phyloP scores from a whole-genome alignment of 2,329 filamentous ascomycete species.

The Calonectria montana region DNA sequence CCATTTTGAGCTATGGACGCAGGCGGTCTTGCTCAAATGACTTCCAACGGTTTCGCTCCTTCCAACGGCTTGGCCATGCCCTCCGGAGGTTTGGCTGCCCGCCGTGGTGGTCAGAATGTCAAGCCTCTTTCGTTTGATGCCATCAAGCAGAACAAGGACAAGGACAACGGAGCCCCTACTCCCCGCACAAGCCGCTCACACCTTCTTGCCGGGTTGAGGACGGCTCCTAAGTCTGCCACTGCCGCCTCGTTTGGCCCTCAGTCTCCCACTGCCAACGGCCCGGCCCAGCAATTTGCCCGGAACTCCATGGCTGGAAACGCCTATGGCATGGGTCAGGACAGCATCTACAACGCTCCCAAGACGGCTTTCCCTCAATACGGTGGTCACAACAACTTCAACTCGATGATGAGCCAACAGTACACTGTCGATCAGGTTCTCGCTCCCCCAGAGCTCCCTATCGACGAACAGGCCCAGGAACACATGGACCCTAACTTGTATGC shows the following conservation, averaged over 20 bases:
- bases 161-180: conserved; percentile 76
- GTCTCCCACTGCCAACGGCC: conserved; percentile 60
- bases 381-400: conserved; percentile 47
- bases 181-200: conserved; percentile 96
- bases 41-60: conserved; percentile 83
- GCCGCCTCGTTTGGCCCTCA: conserved; percentile 78
- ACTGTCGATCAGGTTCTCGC: conserved; percentile 90
- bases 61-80: conserved; percentile 80
- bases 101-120: conserved; percentile 85
- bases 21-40: conserved; percentile 99
- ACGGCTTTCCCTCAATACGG: conserved; percentile 66
- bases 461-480: conserved; percentile 74
- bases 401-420: conserved; percentile 63
- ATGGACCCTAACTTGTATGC: conserved; percentile 91
- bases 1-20: conserved; percentile 78
- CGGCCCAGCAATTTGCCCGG: conserved; percentile 56
- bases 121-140: conserved; percentile 87
- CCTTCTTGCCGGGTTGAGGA: conserved; percentile 90
- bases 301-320: conserved; percentile 58
- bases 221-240: conserved; percentile 88
- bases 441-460: conserved; percentile 82
- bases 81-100: conserved; percentile 83
- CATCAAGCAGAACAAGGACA: conserved; percentile 76
- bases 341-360: conserved; percentile 63
- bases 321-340: conserved; percentile 58